These are phyloP conservation scores for Cudoniella acicularis DNA, from an alignment of 495 filamentous ascomycete genomes.

Conservation along the genomic window DNA sequence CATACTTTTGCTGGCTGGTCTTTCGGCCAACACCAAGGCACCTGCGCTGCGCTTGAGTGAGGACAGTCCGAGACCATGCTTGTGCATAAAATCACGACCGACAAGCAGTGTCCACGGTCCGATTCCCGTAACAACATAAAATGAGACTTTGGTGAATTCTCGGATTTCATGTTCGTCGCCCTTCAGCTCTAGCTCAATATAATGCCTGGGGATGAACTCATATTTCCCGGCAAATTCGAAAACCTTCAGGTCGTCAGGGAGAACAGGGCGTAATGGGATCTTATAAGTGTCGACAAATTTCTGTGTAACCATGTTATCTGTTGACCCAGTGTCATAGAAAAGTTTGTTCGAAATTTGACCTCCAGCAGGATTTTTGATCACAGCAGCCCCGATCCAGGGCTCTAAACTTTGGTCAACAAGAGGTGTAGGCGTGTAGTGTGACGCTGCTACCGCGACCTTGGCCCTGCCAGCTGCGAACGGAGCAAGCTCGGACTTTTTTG, in stretches of 20 bases:
- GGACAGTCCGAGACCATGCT: not conserved
- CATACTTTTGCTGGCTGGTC: not conserved
- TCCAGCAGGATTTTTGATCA: not conserved
- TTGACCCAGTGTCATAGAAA: not conserved
- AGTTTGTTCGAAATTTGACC: not conserved
- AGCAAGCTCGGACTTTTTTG: too few relatives aligned
- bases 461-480: too few relatives aligned
- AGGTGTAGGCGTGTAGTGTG: too few relatives aligned
- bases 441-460: too few relatives aligned
- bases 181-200: not conserved
- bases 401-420: not conserved
- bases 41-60: constrained; percentile 7
- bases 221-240: not conserved
- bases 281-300: not conserved
- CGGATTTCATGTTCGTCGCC: not conserved
- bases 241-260: not conserved
- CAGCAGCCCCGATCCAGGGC: not conserved
- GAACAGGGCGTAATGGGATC: not conserved
- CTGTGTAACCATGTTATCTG: not conserved
- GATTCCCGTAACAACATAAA: not conserved
- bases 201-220: not conserved
- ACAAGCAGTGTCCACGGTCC: not conserved
- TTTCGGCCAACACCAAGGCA: constrained; percentile 2
- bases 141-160: not conserved
- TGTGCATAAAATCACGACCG: not conserved